Conservation (phyloP, 495 filamentous ascomycete species). For the Neurospora africana region DNA sequence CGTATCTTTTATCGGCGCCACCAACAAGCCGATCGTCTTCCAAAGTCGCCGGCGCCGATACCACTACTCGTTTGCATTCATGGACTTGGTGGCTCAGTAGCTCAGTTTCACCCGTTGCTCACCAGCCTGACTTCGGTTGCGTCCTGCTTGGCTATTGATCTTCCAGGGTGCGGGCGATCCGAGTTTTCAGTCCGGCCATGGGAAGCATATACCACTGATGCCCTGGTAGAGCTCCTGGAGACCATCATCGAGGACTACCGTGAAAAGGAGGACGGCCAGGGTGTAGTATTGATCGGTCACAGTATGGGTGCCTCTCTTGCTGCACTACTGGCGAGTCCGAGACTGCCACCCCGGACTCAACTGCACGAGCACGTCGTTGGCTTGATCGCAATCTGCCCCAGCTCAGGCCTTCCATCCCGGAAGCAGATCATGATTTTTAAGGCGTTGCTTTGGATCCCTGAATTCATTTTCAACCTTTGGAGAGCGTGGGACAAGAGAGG, state of each 20-base stretch:
- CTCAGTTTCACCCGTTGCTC: constrained; percentile 77
- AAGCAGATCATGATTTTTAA: constrained; percentile 40
- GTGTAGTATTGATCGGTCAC: constrained; percentile 73
- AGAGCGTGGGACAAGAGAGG: constrained; percentile 73
- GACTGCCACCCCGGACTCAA: constrained; percentile 29
- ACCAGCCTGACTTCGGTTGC: constrained; percentile 73
- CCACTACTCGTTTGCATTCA: constrained; percentile 86
- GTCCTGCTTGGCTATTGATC: constrained; percentile 81
- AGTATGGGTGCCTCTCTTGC: constrained; percentile 79
- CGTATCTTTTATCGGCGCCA: constrained; percentile 78
- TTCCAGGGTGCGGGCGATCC: constrained; percentile 81
- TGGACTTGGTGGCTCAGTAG: constrained; percentile 78
- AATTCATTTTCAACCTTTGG: constrained; percentile 64
- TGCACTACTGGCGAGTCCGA: constrained; percentile 58
- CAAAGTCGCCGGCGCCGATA: constrained; percentile 57
- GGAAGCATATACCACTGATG: constrained; percentile 69
- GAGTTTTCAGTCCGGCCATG: constrained; percentile 58
- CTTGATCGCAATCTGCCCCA: constrained; percentile 70
- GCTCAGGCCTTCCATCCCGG: constrained; percentile 48
- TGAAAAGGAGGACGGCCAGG: constrained; percentile 53
- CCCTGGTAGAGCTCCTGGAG: constrained; percentile 62
- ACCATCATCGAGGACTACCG: constrained; percentile 62
- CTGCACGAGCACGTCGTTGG: constrained; percentile 59
- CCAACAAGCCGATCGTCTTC: constrained; percentile 67
- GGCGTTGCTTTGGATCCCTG: constrained; percentile 55